A percentile compares a stretch with the other conserved stretches of the same genome.
These are phyloP conservation scores for Corinectria fuckeliana DNA, from an alignment of 2,329 filamentous ascomycete species.

Conservation along the genomic window DNA sequence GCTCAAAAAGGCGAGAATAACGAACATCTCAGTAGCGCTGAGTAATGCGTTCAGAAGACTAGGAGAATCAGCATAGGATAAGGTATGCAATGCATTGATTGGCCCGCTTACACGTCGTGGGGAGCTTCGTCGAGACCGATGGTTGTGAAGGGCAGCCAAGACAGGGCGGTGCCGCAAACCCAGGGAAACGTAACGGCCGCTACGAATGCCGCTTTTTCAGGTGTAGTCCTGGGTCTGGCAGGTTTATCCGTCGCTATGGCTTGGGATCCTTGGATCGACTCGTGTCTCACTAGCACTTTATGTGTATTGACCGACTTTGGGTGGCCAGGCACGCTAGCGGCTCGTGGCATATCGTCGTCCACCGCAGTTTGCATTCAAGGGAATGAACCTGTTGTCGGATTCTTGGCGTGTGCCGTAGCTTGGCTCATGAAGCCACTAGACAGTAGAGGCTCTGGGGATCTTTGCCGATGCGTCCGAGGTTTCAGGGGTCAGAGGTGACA, in stretches of 20 bases:
- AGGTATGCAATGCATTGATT: not conserved
- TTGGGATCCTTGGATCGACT: no score
- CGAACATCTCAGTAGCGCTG: not conserved
- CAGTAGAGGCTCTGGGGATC: no score
- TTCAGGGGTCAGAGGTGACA: no score
- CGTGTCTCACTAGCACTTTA: not conserved
- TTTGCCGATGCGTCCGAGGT: no score
- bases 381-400: no score
- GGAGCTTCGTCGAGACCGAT: not conserved
- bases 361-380: no score
- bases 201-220: not conserved
- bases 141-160: not conserved
- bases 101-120: not conserved
- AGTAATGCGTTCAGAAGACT: not conserved
- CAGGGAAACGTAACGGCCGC: not conserved
- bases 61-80: not conserved
- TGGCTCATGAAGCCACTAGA: no score
- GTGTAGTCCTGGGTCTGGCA: not conserved
- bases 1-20: not conserved
- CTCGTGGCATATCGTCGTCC: no score
- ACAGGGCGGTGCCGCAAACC: not conserved
- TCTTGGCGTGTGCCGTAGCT: no score
- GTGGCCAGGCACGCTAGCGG: no score
- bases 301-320: not conserved
- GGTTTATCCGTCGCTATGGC: not conserved